Conservation (phyloP, 805 yeast species). For the Ogataea allantospora region DNA sequence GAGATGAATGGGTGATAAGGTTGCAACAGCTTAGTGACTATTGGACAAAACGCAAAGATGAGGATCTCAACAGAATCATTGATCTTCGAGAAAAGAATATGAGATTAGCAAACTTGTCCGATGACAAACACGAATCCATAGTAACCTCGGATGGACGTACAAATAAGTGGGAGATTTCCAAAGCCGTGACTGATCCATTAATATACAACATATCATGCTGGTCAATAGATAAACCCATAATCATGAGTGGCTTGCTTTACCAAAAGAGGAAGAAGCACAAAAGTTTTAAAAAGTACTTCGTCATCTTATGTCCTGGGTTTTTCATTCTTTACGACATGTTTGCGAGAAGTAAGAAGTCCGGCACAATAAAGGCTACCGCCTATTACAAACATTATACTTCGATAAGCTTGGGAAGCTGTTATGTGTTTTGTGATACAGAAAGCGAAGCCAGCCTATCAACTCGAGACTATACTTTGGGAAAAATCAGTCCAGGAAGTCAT, state of each 20-base stretch:
- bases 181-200: slow-evolving; percentile 50
- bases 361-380: slow-evolving; percentile 44
- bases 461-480: slow-evolving; percentile 40
- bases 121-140: slow-evolving; percentile 57
- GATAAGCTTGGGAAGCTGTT: slow-evolving; percentile 65
- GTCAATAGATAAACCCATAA: slow-evolving; percentile 57
- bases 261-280: slow-evolving; percentile 70
- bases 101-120: slow-evolving; percentile 41
- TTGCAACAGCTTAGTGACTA: slow-evolving; percentile 46
- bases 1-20: slow-evolving; percentile 68
- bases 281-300: slow-evolving; percentile 58
- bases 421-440: slow-evolving; percentile 68
- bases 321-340: slow-evolving; percentile 55
- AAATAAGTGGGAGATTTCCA: slow-evolving; percentile 52
- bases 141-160: slow-evolving; percentile 37
- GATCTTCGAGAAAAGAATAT: slow-evolving; percentile 45
- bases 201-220: slow-evolving; percentile 56
- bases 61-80: slow-evolving; percentile 40
- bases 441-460: slow-evolving; percentile 56
- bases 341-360: slow-evolving; percentile 41
- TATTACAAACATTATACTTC: slow-evolving; percentile 54
- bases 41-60: slow-evolving; percentile 53
- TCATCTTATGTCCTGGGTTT: slow-evolving; percentile 68
- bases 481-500: slow-evolving; percentile 50
- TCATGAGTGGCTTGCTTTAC: slow-evolving; percentile 65